A percentile compares a stretch with the other conserved stretches of the same genome.
These are phyloP conservation scores for Neovahlkampfia damariscottae DNA, from an alignment of 78 protist genomes.

Conservation along the genomic window DNA sequence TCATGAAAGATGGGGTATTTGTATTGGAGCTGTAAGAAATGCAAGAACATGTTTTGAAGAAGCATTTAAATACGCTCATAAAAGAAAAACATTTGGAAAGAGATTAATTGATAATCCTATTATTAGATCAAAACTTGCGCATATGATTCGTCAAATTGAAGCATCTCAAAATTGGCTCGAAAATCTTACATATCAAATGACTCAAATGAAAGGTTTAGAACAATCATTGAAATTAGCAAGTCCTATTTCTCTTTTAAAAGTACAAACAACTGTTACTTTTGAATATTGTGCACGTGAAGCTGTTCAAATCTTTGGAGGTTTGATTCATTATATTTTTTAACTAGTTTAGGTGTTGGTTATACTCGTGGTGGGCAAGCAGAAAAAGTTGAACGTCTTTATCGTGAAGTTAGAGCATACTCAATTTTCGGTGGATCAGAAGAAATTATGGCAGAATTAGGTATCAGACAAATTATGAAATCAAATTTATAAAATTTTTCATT, in stretches of 20 bases:
- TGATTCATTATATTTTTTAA: too few relatives aligned
- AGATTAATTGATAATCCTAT: not conserved
- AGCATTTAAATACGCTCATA: slow-evolving; percentile 6
- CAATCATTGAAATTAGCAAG: slow-evolving; percentile 17
- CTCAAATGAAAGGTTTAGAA: not conserved
- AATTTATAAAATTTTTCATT: too few relatives aligned
- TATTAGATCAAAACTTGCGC: slow-evolving; percentile 11
- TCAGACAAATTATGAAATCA: too few relatives aligned
- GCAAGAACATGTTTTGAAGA: slow-evolving; percentile 7
- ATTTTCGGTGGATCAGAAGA: too few relatives aligned
- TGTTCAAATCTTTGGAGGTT: slow-evolving; percentile 16
- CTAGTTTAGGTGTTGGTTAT: too few relatives aligned
- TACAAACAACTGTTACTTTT: not conserved
- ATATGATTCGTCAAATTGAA: slow-evolving; percentile 9
- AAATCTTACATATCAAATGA: not conserved
- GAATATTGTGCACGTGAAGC: not conserved
- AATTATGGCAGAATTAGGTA: too few relatives aligned
- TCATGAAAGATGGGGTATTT: slow-evolving; percentile 54
- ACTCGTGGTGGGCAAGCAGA: too few relatives aligned
- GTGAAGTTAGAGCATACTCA: too few relatives aligned
- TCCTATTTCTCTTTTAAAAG: slow-evolving; percentile 29
- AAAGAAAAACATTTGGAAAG: slow-evolving; percentile 20
- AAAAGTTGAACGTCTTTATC: too few relatives aligned
- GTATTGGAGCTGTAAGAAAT: not conserved
- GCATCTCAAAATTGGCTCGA: slow-evolving; percentile 10